Percentiles rank a stretch among this genome's conserved stretches.
Evolutionary conservation across 345 rosid genomes (phyloP).

Genomic region (Hibiscus syriacus): DNA sequence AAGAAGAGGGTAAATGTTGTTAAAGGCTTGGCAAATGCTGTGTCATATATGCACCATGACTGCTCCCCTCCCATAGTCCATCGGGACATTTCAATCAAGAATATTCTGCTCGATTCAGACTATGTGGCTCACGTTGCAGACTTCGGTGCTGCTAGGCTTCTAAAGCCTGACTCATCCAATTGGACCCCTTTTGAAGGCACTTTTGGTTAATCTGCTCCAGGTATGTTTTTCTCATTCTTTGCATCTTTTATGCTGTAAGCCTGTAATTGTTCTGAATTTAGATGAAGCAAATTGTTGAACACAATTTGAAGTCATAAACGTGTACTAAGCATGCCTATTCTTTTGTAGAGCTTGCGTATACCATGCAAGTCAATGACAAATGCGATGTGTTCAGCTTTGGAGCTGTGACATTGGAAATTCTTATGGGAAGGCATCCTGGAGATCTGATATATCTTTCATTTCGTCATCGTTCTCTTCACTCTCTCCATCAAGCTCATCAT

Average conservation of each 20-base stretch:
- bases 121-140: background rate
- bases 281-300: no score
- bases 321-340: background rate
- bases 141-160: background rate
- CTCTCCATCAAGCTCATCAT: background rate
- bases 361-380: background rate
- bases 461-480: background rate
- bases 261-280: background rate
- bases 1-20: background rate
- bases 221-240: background rate
- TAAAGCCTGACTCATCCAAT: background rate
- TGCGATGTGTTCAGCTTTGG: background rate
- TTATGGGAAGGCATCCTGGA: background rate
- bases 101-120: background rate
- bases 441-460: background rate
- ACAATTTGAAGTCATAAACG: no score
- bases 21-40: background rate
- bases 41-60: background rate
- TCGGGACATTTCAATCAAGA: background rate
- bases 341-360: background rate
- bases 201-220: background rate
- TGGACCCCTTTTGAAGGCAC: background rate
- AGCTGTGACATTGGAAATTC: background rate
- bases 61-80: background rate
- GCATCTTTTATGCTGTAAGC: background rate